phyloP scores from a whole-genome alignment of 208 protist species.

The Endotrypanum monterogeii region DNA sequence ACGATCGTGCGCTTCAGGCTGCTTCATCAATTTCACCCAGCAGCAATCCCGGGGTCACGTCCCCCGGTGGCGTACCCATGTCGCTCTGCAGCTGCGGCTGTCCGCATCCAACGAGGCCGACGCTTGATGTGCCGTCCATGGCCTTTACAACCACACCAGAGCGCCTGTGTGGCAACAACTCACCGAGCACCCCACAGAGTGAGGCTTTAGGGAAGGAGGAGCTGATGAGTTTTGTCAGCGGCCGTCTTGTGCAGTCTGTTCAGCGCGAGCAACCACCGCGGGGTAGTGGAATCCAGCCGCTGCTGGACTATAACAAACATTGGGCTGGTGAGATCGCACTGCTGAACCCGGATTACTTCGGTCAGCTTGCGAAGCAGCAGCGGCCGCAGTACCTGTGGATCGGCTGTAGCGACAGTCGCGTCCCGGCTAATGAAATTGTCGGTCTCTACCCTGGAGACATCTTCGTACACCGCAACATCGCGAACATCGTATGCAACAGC shows the following conservation, averaged over 20 bases:
- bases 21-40: not conserved
- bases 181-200: not conserved
- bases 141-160: constrained; percentile 17
- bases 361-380: constrained; percentile 73
- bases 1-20: constrained; percentile 1
- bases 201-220: constrained; percentile 14
- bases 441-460: constrained; percentile 91
- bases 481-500: constrained; percentile 90
- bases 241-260: constrained; percentile 57
- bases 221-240: constrained; percentile 38
- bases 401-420: constrained; percentile 90
- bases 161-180: constrained; percentile 6
- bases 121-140: constrained; percentile 21
- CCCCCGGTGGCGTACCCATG: constrained; percentile 6
- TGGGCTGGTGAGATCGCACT: constrained; percentile 80
- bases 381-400: constrained; percentile 94
- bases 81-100: constrained; percentile 32
- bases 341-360: constrained; percentile 90
- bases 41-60: not conserved
- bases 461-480: constrained; percentile 96
- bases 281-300: constrained; percentile 69
- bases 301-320: constrained; percentile 89
- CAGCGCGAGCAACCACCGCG: constrained; percentile 64
- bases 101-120: constrained; percentile 19
- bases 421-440: constrained; percentile 88